Evolutionary conservation across 495 filamentous ascomycete genomes (phyloP).

Genomic region (Xylaria grammica): DNA sequence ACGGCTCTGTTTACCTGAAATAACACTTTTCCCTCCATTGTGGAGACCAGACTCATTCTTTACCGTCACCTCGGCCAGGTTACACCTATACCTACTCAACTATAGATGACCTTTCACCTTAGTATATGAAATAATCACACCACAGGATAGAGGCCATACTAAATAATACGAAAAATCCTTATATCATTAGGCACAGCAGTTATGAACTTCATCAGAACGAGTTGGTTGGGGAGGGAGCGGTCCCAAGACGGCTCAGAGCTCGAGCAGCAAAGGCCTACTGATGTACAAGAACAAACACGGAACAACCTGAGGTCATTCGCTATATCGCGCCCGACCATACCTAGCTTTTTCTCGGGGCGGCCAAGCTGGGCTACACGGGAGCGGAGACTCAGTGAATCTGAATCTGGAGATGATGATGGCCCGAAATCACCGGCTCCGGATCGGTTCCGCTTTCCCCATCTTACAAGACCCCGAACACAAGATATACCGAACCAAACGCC

Average conservation of each 20-base stretch:
- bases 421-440: slow-evolving; percentile 53
- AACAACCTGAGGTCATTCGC: slow-evolving; percentile 24
- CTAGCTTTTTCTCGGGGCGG: slow-evolving; percentile 40
- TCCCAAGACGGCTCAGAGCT: slow-evolving; percentile 19
- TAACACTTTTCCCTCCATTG: neutral
- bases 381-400: slow-evolving; percentile 35
- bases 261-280: slow-evolving; percentile 9
- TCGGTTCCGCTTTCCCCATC: slow-evolving; percentile 45
- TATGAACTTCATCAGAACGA: slow-evolving; percentile 34
- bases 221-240: slow-evolving; percentile 24
- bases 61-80: neutral
- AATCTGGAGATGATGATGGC: slow-evolving; percentile 32
- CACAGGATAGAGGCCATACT: neutral
- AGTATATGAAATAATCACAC: neutral
- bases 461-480: slow-evolving; percentile 2
- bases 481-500: neutral
- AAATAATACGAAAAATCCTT: neutral
- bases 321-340: slow-evolving; percentile 37
- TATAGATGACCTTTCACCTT: neutral
- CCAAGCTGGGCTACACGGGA: slow-evolving; percentile 33
- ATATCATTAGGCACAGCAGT: neutral
- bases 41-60: slow-evolving; percentile 27
- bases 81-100: neutral
- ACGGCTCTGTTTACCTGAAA: neutral
- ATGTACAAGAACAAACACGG: slow-evolving; percentile 25